Evolutionary conservation across 306 rosid species (phyloP).

Genomic region (Vachellia pachyceras): DNA sequence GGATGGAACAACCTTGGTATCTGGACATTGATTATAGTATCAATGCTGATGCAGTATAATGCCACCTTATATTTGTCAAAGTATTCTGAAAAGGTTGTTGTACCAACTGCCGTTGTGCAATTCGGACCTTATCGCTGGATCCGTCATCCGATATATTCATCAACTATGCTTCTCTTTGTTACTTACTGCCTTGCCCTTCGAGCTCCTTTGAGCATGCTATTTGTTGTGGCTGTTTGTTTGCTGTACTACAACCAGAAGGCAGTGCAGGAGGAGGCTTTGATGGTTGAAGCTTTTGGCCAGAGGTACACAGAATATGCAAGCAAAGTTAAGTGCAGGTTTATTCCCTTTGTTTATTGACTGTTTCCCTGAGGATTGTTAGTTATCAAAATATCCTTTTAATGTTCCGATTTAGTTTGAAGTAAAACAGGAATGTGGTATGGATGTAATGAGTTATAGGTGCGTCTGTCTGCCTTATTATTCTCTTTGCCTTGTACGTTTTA

Average conservation of each 20-base stretch:
- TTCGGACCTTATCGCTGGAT: conserved; percentile 95
- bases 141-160: conserved; percentile 89
- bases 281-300: conserved; percentile 86
- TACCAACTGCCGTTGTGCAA: conserved; percentile 85
- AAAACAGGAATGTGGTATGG: conserved; percentile 6
- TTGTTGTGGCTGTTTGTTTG: conserved; percentile 66
- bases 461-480: conserved; percentile 21
- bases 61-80: conserved; percentile 86
- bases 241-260: conserved; percentile 87
- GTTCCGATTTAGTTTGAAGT: conserved; percentile 39
- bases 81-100: conserved; percentile 91
- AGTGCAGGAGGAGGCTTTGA: conserved; percentile 82
- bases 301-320: conserved; percentile 72
- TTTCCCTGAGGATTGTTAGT: conserved; percentile 29
- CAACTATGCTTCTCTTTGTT: conserved; percentile 76
- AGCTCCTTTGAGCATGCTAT: conserved; percentile 77
- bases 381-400: conserved; percentile 33
- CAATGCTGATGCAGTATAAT: conserved; percentile 80
- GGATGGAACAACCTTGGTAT: conserved; percentile 77
- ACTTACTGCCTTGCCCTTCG: conserved; percentile 75
- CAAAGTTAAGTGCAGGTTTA: conserved; percentile 79
- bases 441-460: not conserved
- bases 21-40: conserved; percentile 65
- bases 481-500: conserved; percentile 2
- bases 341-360: conserved; percentile 80